Evolutionary conservation across 2,329 filamentous ascomycete species (phyloP), one percentile per base, ranked within the genome.

Genomic region (Penicillium sp.): DNA sequence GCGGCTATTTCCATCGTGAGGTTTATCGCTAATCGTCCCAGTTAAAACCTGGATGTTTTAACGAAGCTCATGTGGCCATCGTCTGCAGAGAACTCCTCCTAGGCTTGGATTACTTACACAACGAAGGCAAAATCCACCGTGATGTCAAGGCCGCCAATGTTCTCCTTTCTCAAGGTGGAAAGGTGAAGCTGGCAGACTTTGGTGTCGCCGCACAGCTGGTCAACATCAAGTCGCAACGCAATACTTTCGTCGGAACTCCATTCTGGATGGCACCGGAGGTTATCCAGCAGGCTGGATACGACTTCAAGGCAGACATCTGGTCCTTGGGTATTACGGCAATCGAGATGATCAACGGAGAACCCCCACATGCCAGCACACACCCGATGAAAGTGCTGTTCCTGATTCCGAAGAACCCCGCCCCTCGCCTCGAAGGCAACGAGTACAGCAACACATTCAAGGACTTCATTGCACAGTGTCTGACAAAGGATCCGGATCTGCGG

Each of bases 261-360:
- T 96, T 95, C 72, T 96, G 92, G 92, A 96, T 96, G 92, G 92
- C 92, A 0, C 92, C 92, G 1, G 92, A 96, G 72, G 92, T 96
- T 37, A 96, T 96, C 65, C 89, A 95, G 73, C 91, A 96, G 76
- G 86, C 90, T 62, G 85, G 85, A 42, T 88, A 88, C 65, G 91
- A 93, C 73, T 94, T 91, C 79, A 94, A 94, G 75, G 92, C 92
- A 6, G 92, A 96, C 70, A 92, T 96, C 57, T 96, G 92, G 92
- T 95, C 91, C 0, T 77, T 96, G 45, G 92, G 92, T 8, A 96
- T 96, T 68, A 96, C 91, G 0, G 92, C 92, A 13, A 91, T 96
- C 75, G 92, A 96, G 73, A 83, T 96, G 80, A 89, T 91, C 35
- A 86, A 91, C 52, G 92, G 92, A 62, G 92, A 96, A 70, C 92